Evolutionary conservation across 2,329 filamentous ascomycete species (phyloP), one percentile per base, ranked within the genome.

Genomic region (Fusarium tuaranense): DNA sequence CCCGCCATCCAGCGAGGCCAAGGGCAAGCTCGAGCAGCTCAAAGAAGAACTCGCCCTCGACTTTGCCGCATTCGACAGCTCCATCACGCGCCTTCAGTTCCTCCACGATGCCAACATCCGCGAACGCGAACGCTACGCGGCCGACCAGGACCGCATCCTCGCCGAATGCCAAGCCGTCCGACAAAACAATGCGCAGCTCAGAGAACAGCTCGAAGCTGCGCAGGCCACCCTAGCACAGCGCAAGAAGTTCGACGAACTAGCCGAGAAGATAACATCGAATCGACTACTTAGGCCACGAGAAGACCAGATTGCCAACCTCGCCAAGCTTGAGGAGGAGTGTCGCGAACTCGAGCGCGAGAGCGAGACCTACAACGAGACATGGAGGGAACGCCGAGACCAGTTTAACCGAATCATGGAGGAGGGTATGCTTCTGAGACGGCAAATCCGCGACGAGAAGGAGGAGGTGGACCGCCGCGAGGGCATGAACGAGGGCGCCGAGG

Each of bases 401-500:
- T 98, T 98, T 82, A 94, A 92, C 68, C 89, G 91, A 66, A 95
- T 98, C 78, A 94, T 98, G 81, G 94, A 95, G 69, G 96, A 98
- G 85, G 95, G 95, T n/a, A 93, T 94, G 89, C 88, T 94, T 73
- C 88, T 98, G 82, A 88, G 95, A 68, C 89, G 94, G 59, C 88
- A 97, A 81, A 98, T 98, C 79, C 92, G 95, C 70, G 95, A 98
- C 79, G 96, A 98, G 87, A 97, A 98, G 84, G 95, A 98, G 82
- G 95, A 98, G 83, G 94, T 97, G 0, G 95, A 98, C 83, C 88
- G 94, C 48, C 90, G 95, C 65, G 95, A 97, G 82, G 95, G 94
- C 34, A 95, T 95, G 91, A 89, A 91, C 67, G 91, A 91, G 74
- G 92, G 91, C 58, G 89, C 87, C 18, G 92, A 92, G 76, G 91